A percentile compares a stretch with the other conserved stretches of the same genome.
Evolutionary conservation across 257 asterid genomes (phyloP).

Genomic region (Nicotiana undulata): DNA sequence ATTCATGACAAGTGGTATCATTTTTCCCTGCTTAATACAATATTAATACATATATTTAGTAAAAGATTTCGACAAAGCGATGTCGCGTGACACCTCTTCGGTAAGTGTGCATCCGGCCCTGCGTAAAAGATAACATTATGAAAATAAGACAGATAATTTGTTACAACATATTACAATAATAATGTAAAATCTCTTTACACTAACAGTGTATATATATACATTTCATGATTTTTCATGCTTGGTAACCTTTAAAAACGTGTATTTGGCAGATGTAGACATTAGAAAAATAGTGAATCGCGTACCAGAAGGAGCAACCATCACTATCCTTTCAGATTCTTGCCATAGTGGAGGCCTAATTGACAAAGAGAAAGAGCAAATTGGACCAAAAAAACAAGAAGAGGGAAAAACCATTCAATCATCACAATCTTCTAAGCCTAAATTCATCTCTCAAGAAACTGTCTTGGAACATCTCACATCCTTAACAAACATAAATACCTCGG

Average conservation of each 20-base stretch:
- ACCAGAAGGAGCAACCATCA: conserved; percentile 66
- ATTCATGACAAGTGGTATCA: too few relatives aligned
- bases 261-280: conserved; percentile 53
- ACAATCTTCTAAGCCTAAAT: conserved; percentile 26
- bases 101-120: too few relatives aligned
- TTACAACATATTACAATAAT: background rate
- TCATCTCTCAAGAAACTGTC: conserved; percentile 42
- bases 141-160: background rate
- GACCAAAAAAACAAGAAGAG: conserved; percentile 19
- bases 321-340: conserved; percentile 82
- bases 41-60: too few relatives aligned
- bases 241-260: background rate
- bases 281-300: conserved; percentile 64
- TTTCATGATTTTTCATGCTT: background rate
- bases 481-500: conserved; percentile 44
- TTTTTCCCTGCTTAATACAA: too few relatives aligned
- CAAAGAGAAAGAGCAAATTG: conserved; percentile 82
- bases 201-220: too few relatives aligned
- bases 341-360: conserved; percentile 91
- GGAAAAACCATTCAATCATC: background rate
- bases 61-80: too few relatives aligned
- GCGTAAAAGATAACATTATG: too few relatives aligned
- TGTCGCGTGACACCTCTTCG: too few relatives aligned
- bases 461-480: conserved; percentile 41
- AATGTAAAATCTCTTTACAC: too few relatives aligned